A percentile compares a stretch with the other conserved stretches of the same genome.
phyloP scores from a whole-genome alignment of 129 eudicot species.

The Lonicera japonica region DNA sequence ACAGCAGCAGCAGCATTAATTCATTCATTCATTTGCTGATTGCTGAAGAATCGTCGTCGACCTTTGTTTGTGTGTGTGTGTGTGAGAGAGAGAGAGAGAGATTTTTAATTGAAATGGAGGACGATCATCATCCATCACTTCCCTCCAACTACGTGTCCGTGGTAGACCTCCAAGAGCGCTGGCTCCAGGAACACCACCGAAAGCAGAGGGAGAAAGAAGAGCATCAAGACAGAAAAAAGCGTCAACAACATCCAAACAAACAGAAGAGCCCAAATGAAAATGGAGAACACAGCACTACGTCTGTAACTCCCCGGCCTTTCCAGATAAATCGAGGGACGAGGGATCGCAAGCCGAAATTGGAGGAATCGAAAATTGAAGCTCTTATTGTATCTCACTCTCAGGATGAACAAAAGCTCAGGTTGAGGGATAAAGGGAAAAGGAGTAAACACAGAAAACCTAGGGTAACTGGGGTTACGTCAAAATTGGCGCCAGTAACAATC shows the following conservation, averaged over 20 bases:
- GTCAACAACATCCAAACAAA: background rate
- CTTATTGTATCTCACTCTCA: background rate
- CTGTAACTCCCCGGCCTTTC: background rate
- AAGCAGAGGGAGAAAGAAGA: slow-evolving; percentile 17
- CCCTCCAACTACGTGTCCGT: slow-evolving; percentile 46
- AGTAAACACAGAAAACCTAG: background rate
- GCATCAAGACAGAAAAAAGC: background rate
- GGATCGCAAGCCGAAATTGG: background rate
- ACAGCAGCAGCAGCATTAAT: too few species aligned
- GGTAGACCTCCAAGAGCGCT: slow-evolving; percentile 41
- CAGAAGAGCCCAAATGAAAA: background rate
- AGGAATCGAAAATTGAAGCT: background rate
- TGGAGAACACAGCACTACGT: background rate
- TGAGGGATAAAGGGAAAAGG: background rate
- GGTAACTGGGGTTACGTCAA: background rate
- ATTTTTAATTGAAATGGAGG: too few species aligned
- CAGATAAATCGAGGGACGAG: background rate
- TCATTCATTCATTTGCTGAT: too few species aligned
- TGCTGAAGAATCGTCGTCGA: background rate
- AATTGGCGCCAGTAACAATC: background rate
- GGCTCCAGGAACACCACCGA: slow-evolving; percentile 37
- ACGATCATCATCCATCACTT: slow-evolving; percentile 19
- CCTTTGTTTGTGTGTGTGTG: too few species aligned
- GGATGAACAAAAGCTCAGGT: background rate
- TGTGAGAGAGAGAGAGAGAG: too few species aligned